These are phyloP conservation scores for Arabidopsis suecica DNA, from an alignment of 345 rosid species.

Conservation along the genomic window DNA sequence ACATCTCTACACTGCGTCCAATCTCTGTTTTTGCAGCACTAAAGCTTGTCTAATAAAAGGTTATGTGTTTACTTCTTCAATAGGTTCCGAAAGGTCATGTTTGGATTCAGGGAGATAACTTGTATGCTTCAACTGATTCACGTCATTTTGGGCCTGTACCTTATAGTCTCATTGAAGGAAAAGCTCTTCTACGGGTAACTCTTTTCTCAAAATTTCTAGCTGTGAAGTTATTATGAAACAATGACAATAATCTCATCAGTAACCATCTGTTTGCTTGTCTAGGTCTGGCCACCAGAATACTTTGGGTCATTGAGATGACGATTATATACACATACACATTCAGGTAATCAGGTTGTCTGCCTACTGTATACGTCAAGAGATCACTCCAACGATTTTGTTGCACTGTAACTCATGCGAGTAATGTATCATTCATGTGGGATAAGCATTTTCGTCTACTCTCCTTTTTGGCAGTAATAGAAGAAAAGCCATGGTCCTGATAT, in stretches of 20 bases:
- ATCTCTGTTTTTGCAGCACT: neutral
- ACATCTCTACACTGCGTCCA: neutral
- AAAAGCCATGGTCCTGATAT: constrained; percentile 10
- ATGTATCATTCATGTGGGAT: neutral
- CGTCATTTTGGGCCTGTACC: constrained; percentile 80
- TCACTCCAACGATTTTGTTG: neutral
- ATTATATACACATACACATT: constrained; percentile 2
- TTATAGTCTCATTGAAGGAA: constrained; percentile 79
- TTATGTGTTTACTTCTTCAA: neutral
- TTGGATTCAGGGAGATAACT: constrained; percentile 92
- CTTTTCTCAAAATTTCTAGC: neutral
- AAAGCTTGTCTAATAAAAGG: constrained; percentile 8
- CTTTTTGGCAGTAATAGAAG: neutral
- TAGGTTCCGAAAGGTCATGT: constrained; percentile 89
- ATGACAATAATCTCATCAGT: neutral
- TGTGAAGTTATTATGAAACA: neutral
- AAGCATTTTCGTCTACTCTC: neutral
- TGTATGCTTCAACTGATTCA: constrained; percentile 76
- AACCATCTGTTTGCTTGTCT: constrained; percentile 10
- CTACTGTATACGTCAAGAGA: neutral
- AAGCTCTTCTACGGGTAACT: constrained; percentile 68
- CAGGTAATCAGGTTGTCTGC: constrained; percentile 20
- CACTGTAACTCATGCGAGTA: neutral
- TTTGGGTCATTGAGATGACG: constrained; percentile 56
- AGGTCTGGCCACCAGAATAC: constrained; percentile 76